Percentiles rank a stretch among this genome's conserved stretches.
Evolutionary conservation across 2,329 filamentous ascomycete genomes (phyloP).

Genomic region (Clonostachys rosea): DNA sequence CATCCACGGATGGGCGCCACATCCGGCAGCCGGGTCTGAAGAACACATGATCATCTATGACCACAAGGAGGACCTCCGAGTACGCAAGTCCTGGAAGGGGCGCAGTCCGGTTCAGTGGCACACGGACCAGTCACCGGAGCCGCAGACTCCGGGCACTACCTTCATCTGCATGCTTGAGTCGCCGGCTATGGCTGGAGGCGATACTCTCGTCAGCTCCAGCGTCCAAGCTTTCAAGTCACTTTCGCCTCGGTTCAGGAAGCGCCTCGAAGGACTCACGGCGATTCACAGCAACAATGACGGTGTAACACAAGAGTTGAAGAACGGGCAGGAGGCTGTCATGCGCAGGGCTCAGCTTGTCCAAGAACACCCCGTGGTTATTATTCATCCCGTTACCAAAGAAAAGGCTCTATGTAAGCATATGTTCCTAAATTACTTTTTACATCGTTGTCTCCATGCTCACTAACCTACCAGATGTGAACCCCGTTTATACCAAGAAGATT

Average conservation of each 20-base stretch:
- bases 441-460: slow-evolving; percentile 41
- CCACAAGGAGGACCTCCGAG: neutral
- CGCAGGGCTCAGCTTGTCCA: slow-evolving; percentile 27
- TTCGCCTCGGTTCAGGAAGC: slow-evolving; percentile 68
- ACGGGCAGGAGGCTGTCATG: neutral
- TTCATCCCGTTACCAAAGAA: slow-evolving; percentile 72
- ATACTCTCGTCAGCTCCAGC: slow-evolving; percentile 73
- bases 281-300: slow-evolving; percentile 76
- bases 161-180: slow-evolving; percentile 27
- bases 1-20: slow-evolving; percentile 60
- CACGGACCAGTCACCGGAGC: slow-evolving; percentile 35
- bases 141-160: slow-evolving; percentile 33
- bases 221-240: slow-evolving; percentile 73
- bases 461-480: neutral
- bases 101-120: slow-evolving; percentile 31
- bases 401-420: slow-evolving; percentile 58
- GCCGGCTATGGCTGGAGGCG: slow-evolving; percentile 46
- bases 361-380: slow-evolving; percentile 69
- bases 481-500: slow-evolving; percentile 56
- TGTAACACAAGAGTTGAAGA: slow-evolving; percentile 1
- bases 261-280: slow-evolving; percentile 71
- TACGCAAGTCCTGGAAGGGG: slow-evolving; percentile 30
- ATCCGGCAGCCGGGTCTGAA: slow-evolving; percentile 9
- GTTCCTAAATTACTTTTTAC: slow-evolving; percentile 51
- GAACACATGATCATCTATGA: slow-evolving; percentile 11